These are phyloP conservation scores for Cyclotella cryptica DNA, from an alignment of 108 stramenopile species.

Conservation along the genomic window DNA sequence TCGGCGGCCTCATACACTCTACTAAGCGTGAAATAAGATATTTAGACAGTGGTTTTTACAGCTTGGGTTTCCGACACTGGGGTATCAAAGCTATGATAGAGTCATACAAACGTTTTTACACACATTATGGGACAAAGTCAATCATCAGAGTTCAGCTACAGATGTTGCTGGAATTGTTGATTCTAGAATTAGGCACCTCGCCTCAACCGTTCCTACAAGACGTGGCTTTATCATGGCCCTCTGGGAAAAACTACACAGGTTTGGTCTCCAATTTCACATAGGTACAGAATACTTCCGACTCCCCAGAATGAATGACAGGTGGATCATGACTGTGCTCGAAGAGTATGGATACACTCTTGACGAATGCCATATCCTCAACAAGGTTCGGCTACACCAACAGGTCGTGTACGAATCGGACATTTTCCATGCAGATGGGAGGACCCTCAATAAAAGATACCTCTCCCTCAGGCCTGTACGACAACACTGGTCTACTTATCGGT, in stretches of 20 bases:
- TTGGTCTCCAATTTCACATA: no score
- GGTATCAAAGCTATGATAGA: no score
- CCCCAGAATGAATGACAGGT: no score
- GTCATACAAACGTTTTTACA: not conserved
- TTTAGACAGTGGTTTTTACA: not conserved
- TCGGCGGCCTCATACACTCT: no score
- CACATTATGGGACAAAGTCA: constrained; percentile 10
- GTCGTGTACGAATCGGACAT: constrained; percentile 20
- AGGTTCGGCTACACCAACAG: no score
- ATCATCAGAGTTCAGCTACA: not conserved
- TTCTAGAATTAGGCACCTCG: constrained; percentile 12
- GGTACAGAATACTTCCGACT: no score
- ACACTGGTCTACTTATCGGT: constrained; percentile 7
- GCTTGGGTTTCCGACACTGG: constrained; percentile 1
- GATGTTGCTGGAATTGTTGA: not conserved
- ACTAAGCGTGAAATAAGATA: not conserved
- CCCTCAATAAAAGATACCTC: constrained; percentile 22
- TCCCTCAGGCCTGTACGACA: not conserved
- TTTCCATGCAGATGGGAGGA: not conserved
- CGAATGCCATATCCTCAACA: no score
- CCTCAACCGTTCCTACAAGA: not conserved
- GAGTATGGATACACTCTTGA: no score
- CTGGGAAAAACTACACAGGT: no score
- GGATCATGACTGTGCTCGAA: no score
- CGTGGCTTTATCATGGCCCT: constrained; percentile 3